These are phyloP conservation scores for Artomyces pyxidatus DNA, from an alignment of 768 basidiomycete genomes.

Conservation along the genomic window DNA sequence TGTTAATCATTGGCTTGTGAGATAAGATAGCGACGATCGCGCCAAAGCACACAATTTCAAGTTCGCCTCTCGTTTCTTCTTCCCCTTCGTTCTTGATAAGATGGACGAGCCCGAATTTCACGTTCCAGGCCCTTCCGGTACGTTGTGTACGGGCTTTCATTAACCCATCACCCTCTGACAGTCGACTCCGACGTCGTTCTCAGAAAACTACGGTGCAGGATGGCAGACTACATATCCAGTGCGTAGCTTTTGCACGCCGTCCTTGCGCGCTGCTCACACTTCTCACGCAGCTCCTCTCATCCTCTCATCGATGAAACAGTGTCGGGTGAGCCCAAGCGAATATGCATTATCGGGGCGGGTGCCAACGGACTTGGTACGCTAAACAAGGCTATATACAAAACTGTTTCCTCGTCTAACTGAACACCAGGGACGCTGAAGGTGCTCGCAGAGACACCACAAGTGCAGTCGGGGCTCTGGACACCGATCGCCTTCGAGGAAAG, in stretches of 20 bases:
- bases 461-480: constrained; percentile 54
- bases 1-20: no score
- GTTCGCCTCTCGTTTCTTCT: no score
- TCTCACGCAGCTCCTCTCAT: background rate
- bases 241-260: background rate
- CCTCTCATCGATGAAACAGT: background rate
- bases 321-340: constrained; percentile 32
- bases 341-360: constrained; percentile 72
- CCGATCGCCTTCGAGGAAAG: constrained; percentile 57
- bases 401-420: no score
- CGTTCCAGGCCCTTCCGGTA: background rate
- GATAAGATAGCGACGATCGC: no score
- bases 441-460: constrained; percentile 50
- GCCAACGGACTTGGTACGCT: constrained; percentile 64
- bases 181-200: background rate
- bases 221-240: background rate
- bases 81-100: no score
- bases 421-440: no score
- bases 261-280: background rate
- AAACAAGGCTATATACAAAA: no score
- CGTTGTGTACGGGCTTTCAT: background rate
- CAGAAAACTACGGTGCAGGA: background rate
- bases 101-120: background rate
- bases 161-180: background rate
- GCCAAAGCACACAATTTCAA: background rate